Percentiles rank a stretch among this genome's conserved stretches.
Evolutionary conservation across 768 basidiomycete species (phyloP).

Genomic region (Lentinula sp.): DNA sequence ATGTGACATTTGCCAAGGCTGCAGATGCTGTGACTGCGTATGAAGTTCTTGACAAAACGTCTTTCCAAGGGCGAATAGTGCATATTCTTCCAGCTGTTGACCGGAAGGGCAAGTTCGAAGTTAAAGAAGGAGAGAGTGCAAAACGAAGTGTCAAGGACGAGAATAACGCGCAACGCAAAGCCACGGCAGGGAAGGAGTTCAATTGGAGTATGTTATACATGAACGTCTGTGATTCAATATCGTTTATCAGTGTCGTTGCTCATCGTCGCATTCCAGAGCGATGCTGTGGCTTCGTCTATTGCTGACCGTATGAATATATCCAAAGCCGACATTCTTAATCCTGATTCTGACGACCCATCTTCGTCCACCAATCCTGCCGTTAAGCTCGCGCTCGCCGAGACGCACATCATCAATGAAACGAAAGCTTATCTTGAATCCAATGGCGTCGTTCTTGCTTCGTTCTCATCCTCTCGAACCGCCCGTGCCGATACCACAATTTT

Average conservation of each 20-base stretch:
- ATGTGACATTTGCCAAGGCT: slow-evolving; percentile 38
- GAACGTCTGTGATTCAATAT: slow-evolving; percentile 67
- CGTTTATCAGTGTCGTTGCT: slow-evolving; percentile 14
- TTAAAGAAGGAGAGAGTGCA: slow-evolving; percentile 35
- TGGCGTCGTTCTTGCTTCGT: slow-evolving; percentile 58
- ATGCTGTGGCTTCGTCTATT: slow-evolving; percentile 88
- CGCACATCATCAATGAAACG: slow-evolving; percentile 93
- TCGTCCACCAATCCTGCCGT: slow-evolving; percentile 64
- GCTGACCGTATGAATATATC: slow-evolving; percentile 83
- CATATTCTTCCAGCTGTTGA: slow-evolving; percentile 87
- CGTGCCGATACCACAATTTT: slow-evolving; percentile 80
- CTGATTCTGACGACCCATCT: slow-evolving; percentile 43
- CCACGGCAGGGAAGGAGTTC: slow-evolving; percentile 69
- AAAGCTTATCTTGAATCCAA: slow-evolving; percentile 82
- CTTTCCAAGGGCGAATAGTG: slow-evolving; percentile 87
- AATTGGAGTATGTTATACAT: slow-evolving; percentile 95
- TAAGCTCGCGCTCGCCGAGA: slow-evolving; percentile 94
- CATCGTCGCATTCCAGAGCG: slow-evolving; percentile 49
- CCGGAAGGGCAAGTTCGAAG: slow-evolving; percentile 40
- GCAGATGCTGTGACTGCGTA: slow-evolving; percentile 59
- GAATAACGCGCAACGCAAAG: slow-evolving; percentile 57
- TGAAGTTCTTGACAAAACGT: slow-evolving; percentile 69
- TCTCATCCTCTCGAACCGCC: slow-evolving; percentile 34
- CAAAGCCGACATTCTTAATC: slow-evolving; percentile 85
- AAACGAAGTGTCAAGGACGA: slow-evolving; percentile 56